Evolutionary conservation across 306 rosid species (phyloP), one percentile per base, ranked within the genome.

Genomic region (Sicyos baderoa): DNA sequence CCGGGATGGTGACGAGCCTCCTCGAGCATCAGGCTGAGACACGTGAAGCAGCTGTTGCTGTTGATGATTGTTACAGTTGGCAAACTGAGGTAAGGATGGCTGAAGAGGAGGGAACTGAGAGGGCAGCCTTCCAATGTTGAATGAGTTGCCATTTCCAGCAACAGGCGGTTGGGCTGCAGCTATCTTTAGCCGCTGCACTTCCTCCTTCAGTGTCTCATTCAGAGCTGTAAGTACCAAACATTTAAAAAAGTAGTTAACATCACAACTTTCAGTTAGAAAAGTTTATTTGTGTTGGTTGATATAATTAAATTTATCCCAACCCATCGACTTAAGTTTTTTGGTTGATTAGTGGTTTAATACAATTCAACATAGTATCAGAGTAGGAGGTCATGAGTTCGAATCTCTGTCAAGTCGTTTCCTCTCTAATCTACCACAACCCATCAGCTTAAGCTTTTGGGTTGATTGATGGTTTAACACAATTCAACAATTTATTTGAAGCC

Each of bases 101-200:
- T 87, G 98, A 18, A 75, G 77, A 19, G 88, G 18, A 22, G 81
- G 74, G 45, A 83, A 90, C 55, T 88, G 99, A 48, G 87, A 79
- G 45, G 84, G 86, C 13, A 89, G 56, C 44, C 86, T 91, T 60
- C 86, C 50, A 4, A 17, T 72, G 69, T 62, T 82, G 74, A 86
- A 83, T 52, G 87, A 80, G 78, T 79, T 81, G 27, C 91, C 85
- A 23, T 79, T 76, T 4, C 84, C 75, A n/a, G 85, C 75, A 18
- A 80, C 79, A 11, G 82, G 85, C 27, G 79, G 62, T 22, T 79
- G 80, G 54, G 65, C 85, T 4, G 82, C 79, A 59, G 84, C 88
- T 2, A 84, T 84, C 90, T 92, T 86, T n/a, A 93, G 99, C 74
- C 89, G 87, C 75, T 90, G 88, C 63, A 90, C 82, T 86, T 93